phyloP scores from a whole-genome alignment of 208 protist genomes.

The Crithidia fasciculata region DNA sequence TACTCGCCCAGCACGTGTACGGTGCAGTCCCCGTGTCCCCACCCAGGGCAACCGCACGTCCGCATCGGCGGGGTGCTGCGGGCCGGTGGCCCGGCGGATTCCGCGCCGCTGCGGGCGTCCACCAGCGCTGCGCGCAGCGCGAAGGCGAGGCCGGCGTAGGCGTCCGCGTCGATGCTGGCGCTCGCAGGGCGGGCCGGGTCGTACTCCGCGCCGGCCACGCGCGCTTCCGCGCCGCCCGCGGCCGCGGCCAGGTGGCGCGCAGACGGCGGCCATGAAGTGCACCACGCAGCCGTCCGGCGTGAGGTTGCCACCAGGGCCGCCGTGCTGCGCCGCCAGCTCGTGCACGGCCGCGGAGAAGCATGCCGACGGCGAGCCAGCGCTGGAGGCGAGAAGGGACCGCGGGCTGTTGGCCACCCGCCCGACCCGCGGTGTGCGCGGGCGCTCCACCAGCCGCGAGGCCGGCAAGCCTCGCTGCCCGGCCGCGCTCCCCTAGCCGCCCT shows the following conservation, averaged over 20 bases:
- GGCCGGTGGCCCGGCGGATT: too few species aligned
- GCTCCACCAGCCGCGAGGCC: too few species aligned
- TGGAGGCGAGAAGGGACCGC: too few species aligned
- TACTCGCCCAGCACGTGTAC: slow-evolving; percentile 27
- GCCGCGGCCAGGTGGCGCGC: neutral
- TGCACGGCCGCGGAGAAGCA: neutral
- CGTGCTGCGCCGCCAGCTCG: neutral
- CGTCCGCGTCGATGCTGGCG: neutral
- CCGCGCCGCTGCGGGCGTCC: neutral
- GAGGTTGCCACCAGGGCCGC: neutral
- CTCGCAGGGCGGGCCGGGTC: too few species aligned
- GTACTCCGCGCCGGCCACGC: neutral
- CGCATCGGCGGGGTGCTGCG: neutral
- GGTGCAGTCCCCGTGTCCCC: too few species aligned
- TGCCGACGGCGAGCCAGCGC: too few species aligned
- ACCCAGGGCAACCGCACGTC: slow-evolving; percentile 23
- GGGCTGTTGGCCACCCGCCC: slow-evolving; percentile 3
- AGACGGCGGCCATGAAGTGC: slow-evolving; percentile 9
- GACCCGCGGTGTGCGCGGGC: too few species aligned
- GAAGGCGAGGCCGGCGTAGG: slow-evolving; percentile 18
- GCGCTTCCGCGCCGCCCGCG: neutral
- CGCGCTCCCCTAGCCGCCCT: too few species aligned
- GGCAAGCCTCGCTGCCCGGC: neutral
- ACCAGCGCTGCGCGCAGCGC: slow-evolving; percentile 22
- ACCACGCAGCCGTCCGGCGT: slow-evolving; percentile 1